Evolutionary conservation across 2,329 filamentous ascomycete species (phyloP), one percentile per base, ranked within the genome.

Genomic region (Diaporthe eres): DNA sequence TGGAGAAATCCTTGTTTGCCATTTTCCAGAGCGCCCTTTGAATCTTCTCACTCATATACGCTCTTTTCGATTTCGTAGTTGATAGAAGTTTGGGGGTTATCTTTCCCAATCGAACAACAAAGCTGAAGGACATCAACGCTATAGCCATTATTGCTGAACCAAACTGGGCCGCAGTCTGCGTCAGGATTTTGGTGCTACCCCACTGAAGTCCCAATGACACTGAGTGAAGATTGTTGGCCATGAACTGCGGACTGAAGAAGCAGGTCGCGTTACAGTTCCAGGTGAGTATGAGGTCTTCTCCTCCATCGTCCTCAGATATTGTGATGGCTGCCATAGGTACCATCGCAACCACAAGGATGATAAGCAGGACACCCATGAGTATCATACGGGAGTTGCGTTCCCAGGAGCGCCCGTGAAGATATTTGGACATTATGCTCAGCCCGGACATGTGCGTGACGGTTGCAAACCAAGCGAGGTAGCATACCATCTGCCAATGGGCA

Each of bases 91-190:
- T 37, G 4, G 55, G 55, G 0, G 55, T 58, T 22, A 58, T 37
- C 31, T 15, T 58, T 25, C 55, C 55, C 2, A 58, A 37, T 3
- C 55, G 55, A 25, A 58, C 31, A 12, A 58, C 31, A 58, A 58
- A 58, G 3, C 55, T 58, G 31, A 58, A 58, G 55, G 28, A 37
- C 55, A 58, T 58, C 0, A 58, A 58, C 4, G 55, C 55, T 12
- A 58, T 22, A 15, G 55, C 55, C 17, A 37, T 22, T 10, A 58
- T 58, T 5, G 55, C 31, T 6, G 55, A 58, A 8, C 55, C 55
- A n/a, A 58, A 58, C 28, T 58, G 55, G 55, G 55, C 55, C 31
- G 55, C 55, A 58, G 55, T 58, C 55, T 58, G 55, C 31, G 55
- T 58, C 31, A 58, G 28, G 3, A 58, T 58, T 5, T 22, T 37